These are phyloP conservation scores for Rhodotorula sp. DNA, from an alignment of 1,284 basidiomycete genomes.

Conservation along the genomic window DNA sequence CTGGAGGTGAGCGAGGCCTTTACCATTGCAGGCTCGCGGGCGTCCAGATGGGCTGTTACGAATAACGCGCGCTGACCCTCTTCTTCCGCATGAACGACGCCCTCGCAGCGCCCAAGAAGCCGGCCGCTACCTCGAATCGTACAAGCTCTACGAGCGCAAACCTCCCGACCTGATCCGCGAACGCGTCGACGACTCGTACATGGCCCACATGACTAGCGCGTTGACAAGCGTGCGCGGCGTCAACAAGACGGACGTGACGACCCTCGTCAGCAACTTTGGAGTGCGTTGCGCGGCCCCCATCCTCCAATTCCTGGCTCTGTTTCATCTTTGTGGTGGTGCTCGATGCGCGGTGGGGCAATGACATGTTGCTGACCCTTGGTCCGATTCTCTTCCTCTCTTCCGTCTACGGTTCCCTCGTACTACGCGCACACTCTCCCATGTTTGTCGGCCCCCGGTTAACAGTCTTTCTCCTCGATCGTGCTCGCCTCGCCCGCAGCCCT, in stretches of 20 bases:
- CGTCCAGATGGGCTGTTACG: too few relatives aligned
- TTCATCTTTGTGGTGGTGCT: too few relatives aligned
- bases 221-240: conserved; percentile 88
- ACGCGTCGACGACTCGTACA: conserved; percentile 81
- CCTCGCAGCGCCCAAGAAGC: conserved; percentile 90
- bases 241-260: conserved; percentile 96
- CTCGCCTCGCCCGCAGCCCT: conserved; percentile 70
- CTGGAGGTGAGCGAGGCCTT: conserved; percentile 68
- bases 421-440: too few relatives aligned
- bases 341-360: too few relatives aligned
- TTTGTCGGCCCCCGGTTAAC: too few relatives aligned
- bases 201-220: conserved; percentile 74
- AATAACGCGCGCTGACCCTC: too few relatives aligned
- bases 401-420: too few relatives aligned
- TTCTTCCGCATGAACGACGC: too few relatives aligned
- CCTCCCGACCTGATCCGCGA: conserved; percentile 93
- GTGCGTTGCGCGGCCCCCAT: conserved; percentile 60
- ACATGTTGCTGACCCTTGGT: too few relatives aligned
- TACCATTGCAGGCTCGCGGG: too few relatives aligned
- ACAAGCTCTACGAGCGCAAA: conserved; percentile 91
- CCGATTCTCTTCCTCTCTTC: too few relatives aligned
- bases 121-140: conserved; percentile 82
- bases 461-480: conserved; percentile 82
- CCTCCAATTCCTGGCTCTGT: not conserved
- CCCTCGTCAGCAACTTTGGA: conserved; percentile 85